These are phyloP conservation scores for Kwoniella heveanensis DNA, from an alignment of 768 basidiomycete genomes.

Conservation along the genomic window DNA sequence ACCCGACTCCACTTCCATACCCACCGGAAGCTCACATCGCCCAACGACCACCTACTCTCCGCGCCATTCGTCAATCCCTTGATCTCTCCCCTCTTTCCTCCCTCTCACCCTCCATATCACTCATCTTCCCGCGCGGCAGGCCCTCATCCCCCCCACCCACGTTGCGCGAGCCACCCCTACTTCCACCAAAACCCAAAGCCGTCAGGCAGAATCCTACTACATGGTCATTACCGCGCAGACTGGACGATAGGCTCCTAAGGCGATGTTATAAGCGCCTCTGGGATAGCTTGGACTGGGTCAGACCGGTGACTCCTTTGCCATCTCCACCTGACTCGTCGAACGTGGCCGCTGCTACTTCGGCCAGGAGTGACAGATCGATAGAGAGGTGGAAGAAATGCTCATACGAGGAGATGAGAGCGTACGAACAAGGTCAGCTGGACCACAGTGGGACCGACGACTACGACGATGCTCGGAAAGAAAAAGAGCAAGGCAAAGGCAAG, in stretches of 20 bases:
- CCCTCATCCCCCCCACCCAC: neutral
- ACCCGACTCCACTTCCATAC: too few relatives aligned
- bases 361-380: neutral
- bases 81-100: neutral
- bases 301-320: conserved; percentile 9
- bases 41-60: neutral
- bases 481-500: neutral
- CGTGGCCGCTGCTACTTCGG: neutral
- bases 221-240: conserved; percentile 26
- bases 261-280: conserved; percentile 37
- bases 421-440: conserved; percentile 11
- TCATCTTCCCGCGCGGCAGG: conserved; percentile 28
- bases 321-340: neutral
- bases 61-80: neutral
- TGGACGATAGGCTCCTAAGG: conserved; percentile 22
- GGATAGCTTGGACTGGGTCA: conserved; percentile 33
- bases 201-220: conserved; percentile 36
- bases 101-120: conserved; percentile 6
- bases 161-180: conserved; percentile 13
- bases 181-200: conserved; percentile 20
- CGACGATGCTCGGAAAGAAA: neutral
- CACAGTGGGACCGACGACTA: neutral
- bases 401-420: conserved; percentile 27
- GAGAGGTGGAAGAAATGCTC: conserved; percentile 24
- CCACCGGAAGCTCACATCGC: too few relatives aligned